phyloP scores from a whole-genome alignment of 2,329 filamentous ascomycete genomes.

The Diplodia seriata region DNA sequence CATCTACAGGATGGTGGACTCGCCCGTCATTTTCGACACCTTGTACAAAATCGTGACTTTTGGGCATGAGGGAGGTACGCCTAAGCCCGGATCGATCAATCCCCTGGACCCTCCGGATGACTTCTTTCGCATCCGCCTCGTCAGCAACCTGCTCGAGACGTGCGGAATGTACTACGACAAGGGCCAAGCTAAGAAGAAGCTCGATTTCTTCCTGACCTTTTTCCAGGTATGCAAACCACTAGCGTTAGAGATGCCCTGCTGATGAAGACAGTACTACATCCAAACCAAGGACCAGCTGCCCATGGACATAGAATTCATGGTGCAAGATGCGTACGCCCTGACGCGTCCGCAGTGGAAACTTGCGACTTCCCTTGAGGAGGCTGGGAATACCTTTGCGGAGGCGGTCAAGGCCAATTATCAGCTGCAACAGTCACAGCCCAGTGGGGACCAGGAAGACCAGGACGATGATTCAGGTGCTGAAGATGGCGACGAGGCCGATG shows the following conservation, averaged over 20 bases:
- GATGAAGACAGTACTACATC: conserved; percentile 77
- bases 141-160: conserved; percentile 89
- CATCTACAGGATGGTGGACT: conserved; percentile 96
- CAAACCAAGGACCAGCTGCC: conserved; percentile 87
- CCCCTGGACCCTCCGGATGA: conserved; percentile 88
- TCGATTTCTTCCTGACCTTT: conserved; percentile 96
- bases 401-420: conserved; percentile 93
- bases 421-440: conserved; percentile 72
- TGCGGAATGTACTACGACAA: conserved; percentile 97
- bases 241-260: conserved; percentile 30
- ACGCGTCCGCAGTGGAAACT: conserved; percentile 94
- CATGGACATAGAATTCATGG: conserved; percentile 96
- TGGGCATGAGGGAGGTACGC: conserved; percentile 82
- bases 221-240: conserved; percentile 68
- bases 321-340: conserved; percentile 87
- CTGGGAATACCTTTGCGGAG: conserved; percentile 80
- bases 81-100: conserved; percentile 77
- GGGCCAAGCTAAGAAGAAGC: conserved; percentile 91
- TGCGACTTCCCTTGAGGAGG: conserved; percentile 80
- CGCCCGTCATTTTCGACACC: conserved; percentile 91
- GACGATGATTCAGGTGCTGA: conserved; percentile 75
- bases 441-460: conserved; percentile 71
- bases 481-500: conserved; percentile 67
- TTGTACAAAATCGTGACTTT: conserved; percentile 95
- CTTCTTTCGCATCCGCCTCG: conserved; percentile 91